These are phyloP conservation scores for Canavalia ensiformis DNA, from an alignment of 306 rosid species.

Conservation along the genomic window DNA sequence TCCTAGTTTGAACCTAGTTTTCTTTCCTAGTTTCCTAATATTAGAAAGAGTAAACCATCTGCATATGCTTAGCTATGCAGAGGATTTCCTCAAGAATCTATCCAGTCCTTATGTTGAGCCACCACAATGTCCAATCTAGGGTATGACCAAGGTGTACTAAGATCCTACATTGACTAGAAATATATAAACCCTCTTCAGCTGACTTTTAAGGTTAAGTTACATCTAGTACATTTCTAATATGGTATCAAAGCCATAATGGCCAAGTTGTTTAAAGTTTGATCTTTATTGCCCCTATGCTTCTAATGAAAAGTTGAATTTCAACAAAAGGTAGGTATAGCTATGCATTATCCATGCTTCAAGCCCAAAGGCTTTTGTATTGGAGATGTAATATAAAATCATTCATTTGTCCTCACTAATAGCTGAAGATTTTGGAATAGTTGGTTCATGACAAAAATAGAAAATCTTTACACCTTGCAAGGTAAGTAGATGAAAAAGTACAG, in stretches of 20 bases:
- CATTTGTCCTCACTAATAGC: not conserved
- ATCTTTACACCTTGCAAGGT: constrained; percentile 10
- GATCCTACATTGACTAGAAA: not conserved
- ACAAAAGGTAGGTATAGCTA: not conserved
- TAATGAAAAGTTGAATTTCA: not conserved
- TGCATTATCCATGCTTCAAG: not conserved
- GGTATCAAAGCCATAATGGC: not conserved
- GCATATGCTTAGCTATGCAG: not conserved
- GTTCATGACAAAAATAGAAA: not conserved
- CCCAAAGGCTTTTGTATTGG: not conserved
- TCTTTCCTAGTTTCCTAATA: too few species aligned
- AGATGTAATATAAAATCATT: not conserved
- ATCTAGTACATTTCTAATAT: not conserved
- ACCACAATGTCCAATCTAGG: not conserved
- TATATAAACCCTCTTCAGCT: not conserved
- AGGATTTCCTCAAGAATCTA: not conserved
- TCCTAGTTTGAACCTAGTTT: too few species aligned
- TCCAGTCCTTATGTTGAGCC: not conserved
- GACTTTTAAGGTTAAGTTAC: not conserved
- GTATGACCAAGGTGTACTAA: not conserved
- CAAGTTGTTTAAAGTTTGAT: not conserved
- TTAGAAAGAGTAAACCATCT: not conserved
- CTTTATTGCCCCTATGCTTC: not conserved
- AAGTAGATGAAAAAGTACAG: not conserved
- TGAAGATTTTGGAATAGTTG: not conserved